Evolutionary conservation across 371 early-diverging fungal genomes (phyloP).

Genomic region (Apophysomyces sp.): DNA sequence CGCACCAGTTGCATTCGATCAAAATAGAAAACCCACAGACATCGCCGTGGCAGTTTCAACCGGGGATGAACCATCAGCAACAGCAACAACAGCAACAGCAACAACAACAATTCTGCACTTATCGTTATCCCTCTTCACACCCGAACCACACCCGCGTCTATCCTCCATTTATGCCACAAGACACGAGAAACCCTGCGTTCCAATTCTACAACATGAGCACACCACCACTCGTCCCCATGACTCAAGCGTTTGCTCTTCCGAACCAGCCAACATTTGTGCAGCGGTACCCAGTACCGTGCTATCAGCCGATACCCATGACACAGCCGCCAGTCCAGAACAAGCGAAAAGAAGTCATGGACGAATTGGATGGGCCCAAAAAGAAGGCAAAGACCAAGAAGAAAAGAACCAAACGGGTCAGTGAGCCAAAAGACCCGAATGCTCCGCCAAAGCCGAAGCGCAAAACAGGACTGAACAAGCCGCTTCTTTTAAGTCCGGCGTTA

Average conservation of each 20-base stretch:
- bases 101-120: not conserved
- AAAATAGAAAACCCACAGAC: not conserved
- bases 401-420: slow-evolving; percentile 13
- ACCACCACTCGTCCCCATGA: not conserved
- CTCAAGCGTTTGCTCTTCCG: not conserved
- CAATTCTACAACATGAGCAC: not conserved
- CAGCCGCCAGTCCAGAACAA: not conserved
- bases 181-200: slow-evolving; percentile 2
- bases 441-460: slow-evolving; percentile 51
- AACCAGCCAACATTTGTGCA: not conserved
- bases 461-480: slow-evolving; percentile 51
- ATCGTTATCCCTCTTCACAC: not conserved
- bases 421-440: slow-evolving; percentile 45
- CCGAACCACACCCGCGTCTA: not conserved
- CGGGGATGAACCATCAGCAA: slow-evolving; percentile 1
- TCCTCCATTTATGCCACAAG: not conserved
- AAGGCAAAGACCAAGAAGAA: slow-evolving; percentile 20
- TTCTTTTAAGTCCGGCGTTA: slow-evolving; percentile 48
- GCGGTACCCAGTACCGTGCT: not conserved
- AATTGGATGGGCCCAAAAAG: slow-evolving; percentile 10
- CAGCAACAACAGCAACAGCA: slow-evolving; percentile 9
- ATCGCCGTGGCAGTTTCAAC: slow-evolving; percentile 6
- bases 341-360: not conserved
- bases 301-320: not conserved
- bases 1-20: not conserved